Evolutionary conservation across 805 yeast genomes (phyloP).

Genomic region (Myxozyma mucilagina): DNA sequence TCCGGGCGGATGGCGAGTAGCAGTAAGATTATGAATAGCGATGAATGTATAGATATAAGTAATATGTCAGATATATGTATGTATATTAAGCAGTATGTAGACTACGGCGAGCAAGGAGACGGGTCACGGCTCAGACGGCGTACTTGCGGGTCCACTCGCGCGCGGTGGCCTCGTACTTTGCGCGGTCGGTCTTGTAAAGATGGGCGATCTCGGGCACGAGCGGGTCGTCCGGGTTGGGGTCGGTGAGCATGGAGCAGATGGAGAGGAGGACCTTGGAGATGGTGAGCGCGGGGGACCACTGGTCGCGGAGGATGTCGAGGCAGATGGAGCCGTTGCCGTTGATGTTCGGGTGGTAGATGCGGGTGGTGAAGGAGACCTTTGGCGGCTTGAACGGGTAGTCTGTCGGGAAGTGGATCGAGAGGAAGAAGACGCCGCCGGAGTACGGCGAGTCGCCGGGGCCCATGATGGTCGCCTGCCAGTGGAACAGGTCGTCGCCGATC

Average conservation of each 20-base stretch:
- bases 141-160: conserved; percentile 98
- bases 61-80: conserved; percentile 4
- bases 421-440: conserved; percentile 91
- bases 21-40: too few species aligned
- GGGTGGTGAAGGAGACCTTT: conserved; percentile 79
- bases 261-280: conserved; percentile 93
- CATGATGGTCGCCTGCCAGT: conserved; percentile 99
- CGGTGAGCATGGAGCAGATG: conserved; percentile 92
- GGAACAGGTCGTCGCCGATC: conserved; percentile 94
- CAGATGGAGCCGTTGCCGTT: conserved; percentile 95
- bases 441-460: conserved; percentile 92
- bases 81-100: too few species aligned
- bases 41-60: too few species aligned
- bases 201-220: conserved; percentile 98
- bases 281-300: conserved; percentile 98
- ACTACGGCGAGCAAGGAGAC: too few species aligned
- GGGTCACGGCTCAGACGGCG: too few species aligned
- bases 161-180: conserved; percentile 94
- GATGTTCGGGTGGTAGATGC: conserved; percentile 96
- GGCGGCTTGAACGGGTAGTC: conserved; percentile 99
- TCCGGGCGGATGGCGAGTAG: too few species aligned
- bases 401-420: conserved; percentile 96
- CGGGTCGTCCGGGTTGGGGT: conserved; percentile 99
- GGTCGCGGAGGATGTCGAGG: conserved; percentile 93
- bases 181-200: conserved; percentile 88